phyloP scores from a whole-genome alignment of 2,329 filamentous ascomycete genomes.

The Fusarium sp. region DNA sequence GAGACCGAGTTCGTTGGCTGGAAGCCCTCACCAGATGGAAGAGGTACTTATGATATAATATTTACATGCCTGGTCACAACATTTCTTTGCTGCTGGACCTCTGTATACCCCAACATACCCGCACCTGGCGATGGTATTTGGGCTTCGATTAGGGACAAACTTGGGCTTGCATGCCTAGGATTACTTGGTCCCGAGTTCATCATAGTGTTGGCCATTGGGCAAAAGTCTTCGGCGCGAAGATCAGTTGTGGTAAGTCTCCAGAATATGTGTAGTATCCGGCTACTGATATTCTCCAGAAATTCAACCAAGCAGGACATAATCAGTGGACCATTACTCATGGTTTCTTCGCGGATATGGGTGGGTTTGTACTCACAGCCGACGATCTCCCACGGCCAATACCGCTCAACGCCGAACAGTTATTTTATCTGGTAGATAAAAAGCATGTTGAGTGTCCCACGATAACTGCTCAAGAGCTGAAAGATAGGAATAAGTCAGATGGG shows the following conservation, averaged over 20 bases:
- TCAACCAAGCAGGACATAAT: neutral
- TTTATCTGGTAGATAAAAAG: neutral
- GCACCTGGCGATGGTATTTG: constrained; percentile 3
- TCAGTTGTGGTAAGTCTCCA: constrained; percentile 12
- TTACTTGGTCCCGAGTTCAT: constrained; percentile 25
- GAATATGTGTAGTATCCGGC: fast-evolving
- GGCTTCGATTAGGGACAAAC: constrained; percentile 14
- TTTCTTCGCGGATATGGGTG: constrained; percentile 34
- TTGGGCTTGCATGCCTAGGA: constrained; percentile 22
- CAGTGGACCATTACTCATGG: constrained; percentile 24
- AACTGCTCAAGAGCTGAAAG: neutral
- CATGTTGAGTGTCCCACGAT: neutral
- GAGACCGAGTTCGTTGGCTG: constrained; percentile 21
- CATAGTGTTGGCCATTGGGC: constrained; percentile 23
- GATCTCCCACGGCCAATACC: neutral
- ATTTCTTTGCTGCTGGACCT: constrained; percentile 30
- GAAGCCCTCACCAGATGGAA: constrained; percentile 22
- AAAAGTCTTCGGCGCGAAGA: constrained; percentile 24
- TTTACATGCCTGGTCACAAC: constrained; percentile 24
- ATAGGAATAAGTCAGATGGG: constrained; percentile 25
- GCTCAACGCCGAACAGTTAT: constrained; percentile 30
- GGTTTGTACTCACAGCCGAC: neutral
- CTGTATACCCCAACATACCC: constrained; percentile 26
- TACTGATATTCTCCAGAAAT: constrained; percentile 1
- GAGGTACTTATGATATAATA: constrained; percentile 32